Evolutionary conservation across 2,329 filamentous ascomycete species (phyloP).

Genomic region (Fusarium algeriense): DNA sequence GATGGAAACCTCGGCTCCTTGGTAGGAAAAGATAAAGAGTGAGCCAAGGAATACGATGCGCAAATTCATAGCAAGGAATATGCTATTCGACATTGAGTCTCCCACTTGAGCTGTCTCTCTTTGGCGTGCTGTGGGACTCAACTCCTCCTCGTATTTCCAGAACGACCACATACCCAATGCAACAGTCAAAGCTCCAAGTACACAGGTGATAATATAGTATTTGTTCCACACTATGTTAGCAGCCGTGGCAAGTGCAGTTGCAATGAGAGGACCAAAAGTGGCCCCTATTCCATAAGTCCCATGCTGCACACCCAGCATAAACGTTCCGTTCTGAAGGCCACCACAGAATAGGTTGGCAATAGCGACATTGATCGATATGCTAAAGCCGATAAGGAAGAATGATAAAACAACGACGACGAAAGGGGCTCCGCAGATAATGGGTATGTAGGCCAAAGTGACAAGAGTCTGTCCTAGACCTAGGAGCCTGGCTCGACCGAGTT

Average conservation of each 20-base stretch:
- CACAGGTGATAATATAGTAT: slow-evolving; percentile 78
- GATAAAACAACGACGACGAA: slow-evolving; percentile 75
- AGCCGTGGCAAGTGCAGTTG: slow-evolving; percentile 76
- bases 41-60: slow-evolving; percentile 78
- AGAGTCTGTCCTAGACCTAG: slow-evolving; percentile 70
- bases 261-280: slow-evolving; percentile 76
- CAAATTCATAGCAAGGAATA: slow-evolving; percentile 63
- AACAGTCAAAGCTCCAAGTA: slow-evolving; percentile 68
- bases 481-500: slow-evolving; percentile 74
- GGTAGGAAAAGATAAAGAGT: slow-evolving; percentile 87
- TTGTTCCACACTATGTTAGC: slow-evolving; percentile 72
- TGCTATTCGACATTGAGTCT: slow-evolving; percentile 53
- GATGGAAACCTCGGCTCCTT: slow-evolving; percentile 86
- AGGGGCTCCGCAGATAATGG: slow-evolving; percentile 75
- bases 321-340: slow-evolving; percentile 65
- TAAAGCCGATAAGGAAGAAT: slow-evolving; percentile 77
- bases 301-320: slow-evolving; percentile 72
- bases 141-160: slow-evolving; percentile 75
- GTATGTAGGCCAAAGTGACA: slow-evolving; percentile 71
- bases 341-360: slow-evolving; percentile 71
- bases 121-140: slow-evolving; percentile 52
- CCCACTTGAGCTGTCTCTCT: slow-evolving; percentile 36
- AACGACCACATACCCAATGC: slow-evolving; percentile 75
- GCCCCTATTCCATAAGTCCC: slow-evolving; percentile 76
- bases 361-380: slow-evolving; percentile 67